Conservation (phyloP, 208 protist genomes). For the Trypanosoma conorhini region DNA sequence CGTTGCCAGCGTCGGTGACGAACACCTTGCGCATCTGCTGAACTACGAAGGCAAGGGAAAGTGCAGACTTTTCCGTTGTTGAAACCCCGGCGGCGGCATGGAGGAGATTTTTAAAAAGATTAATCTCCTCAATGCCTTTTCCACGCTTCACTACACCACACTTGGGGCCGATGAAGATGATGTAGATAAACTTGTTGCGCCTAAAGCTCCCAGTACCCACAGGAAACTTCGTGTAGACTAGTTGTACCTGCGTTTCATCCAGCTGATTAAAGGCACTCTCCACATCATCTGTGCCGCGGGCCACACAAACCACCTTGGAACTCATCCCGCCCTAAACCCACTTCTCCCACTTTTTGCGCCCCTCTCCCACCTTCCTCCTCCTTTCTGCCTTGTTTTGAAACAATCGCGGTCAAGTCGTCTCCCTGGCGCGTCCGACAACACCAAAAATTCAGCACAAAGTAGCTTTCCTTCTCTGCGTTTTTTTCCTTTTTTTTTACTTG, state of each 20-base stretch:
- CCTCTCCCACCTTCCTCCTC: neutral
- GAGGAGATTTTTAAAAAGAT: constrained; percentile 50
- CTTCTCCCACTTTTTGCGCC: neutral
- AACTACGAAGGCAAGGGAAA: constrained; percentile 66
- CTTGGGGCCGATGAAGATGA: constrained; percentile 73
- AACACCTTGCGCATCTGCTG: constrained; percentile 72
- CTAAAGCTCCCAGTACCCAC: constrained; percentile 85
- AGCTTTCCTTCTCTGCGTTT: neutral
- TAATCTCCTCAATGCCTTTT: constrained; percentile 64
- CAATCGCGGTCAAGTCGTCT: neutral
- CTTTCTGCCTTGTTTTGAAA: neutral
- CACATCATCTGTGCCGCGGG: constrained; percentile 60
- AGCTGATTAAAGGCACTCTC: constrained; percentile 63
- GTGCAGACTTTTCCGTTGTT: constrained; percentile 56
- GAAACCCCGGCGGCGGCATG: constrained; percentile 63
- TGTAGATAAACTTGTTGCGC: constrained; percentile 85
- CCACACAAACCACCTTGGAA: constrained; percentile 55
- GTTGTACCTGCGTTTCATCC: constrained; percentile 74
- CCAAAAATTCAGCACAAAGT: neutral
- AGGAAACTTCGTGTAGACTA: constrained; percentile 80
- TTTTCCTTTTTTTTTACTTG: too few relatives aligned
- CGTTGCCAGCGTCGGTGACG: constrained; percentile 68
- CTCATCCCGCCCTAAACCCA: neutral
- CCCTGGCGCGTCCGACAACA: neutral
- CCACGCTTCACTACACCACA: constrained; percentile 80